phyloP scores from a whole-genome alignment of 768 basidiomycete species.

The Rhizopogon roseolus region DNA sequence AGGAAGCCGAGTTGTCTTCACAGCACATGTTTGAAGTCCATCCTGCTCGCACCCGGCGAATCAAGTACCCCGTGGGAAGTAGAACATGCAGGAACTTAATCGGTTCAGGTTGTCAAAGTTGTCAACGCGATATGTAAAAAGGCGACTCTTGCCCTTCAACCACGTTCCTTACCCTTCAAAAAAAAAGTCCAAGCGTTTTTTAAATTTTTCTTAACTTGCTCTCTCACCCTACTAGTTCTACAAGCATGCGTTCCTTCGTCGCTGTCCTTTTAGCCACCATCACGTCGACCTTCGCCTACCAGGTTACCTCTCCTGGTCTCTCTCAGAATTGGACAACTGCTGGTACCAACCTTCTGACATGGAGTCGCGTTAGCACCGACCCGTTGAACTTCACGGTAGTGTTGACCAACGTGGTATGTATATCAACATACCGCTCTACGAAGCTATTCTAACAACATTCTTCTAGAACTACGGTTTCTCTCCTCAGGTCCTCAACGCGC shows the following conservation, averaged over 20 bases:
- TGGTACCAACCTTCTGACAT: conserved; percentile 50
- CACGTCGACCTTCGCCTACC: conserved; percentile 59
- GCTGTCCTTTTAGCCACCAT: conserved; percentile 44
- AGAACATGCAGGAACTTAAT: background rate
- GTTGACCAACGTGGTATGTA: conserved; percentile 57
- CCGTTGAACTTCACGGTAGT: conserved; percentile 61
- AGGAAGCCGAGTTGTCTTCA: background rate
- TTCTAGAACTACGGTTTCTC: conserved; percentile 23
- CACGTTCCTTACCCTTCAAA: conserved; percentile 17
- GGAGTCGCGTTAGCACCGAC: conserved; percentile 67
- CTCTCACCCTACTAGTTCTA: conserved; percentile 10
- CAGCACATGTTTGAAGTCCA: background rate
- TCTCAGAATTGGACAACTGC: conserved; percentile 52
- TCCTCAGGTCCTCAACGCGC: conserved; percentile 47
- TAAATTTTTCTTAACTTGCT: conserved; percentile 4
- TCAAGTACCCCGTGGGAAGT: conserved; percentile 17
- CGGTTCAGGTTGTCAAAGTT: background rate
- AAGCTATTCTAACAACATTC: background rate
- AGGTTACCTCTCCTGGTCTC: conserved; percentile 47
- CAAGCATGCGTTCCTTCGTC: conserved; percentile 39
- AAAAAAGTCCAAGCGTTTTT: conserved; percentile 10
- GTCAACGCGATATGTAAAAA: conserved; percentile 1
- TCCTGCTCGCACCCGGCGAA: background rate
- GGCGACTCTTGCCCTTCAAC: conserved; percentile 5
- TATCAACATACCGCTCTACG: background rate